Conservation (phyloP, 139 green algal genomes). For the Micractinium conductrix region DNA sequence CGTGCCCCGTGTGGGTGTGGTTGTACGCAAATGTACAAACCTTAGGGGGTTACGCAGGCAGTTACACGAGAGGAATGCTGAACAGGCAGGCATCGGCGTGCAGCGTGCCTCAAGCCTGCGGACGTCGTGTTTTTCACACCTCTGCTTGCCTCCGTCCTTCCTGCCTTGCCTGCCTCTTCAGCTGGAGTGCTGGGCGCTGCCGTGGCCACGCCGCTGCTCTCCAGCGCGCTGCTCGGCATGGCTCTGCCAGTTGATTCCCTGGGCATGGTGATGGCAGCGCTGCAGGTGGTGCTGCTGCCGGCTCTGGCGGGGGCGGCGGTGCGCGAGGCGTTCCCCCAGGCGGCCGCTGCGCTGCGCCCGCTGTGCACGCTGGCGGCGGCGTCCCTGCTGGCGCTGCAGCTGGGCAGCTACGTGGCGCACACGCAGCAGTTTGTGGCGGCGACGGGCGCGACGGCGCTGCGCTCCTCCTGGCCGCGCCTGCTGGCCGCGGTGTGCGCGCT, state of each 20-base stretch:
- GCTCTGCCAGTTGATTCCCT: slow-evolving; percentile 71
- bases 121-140: no score
- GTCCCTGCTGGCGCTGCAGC: slow-evolving; percentile 64
- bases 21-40: no score
- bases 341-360: slow-evolving; percentile 33
- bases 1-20: no score
- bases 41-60: no score
- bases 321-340: slow-evolving; percentile 61
- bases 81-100: no score
- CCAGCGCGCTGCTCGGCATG: slow-evolving; percentile 69
- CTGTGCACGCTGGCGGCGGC: slow-evolving; percentile 41
- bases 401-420: slow-evolving; percentile 66
- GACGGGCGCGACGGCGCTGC: neutral
- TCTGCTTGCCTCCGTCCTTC: no score
- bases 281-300: slow-evolving; percentile 76
- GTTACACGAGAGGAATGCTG: no score
- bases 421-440: slow-evolving; percentile 47
- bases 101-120: no score
- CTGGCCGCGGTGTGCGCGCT: slow-evolving; percentile 60
- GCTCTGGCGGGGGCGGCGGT: slow-evolving; percentile 66
- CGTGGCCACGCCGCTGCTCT: slow-evolving; percentile 76
- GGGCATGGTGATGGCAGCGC: slow-evolving; percentile 62
- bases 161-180: neutral
- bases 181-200: slow-evolving; percentile 68
- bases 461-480: slow-evolving; percentile 50